These are phyloP conservation scores for Paecilomyces formosus DNA, from an alignment of 2,329 filamentous ascomycete species.

Conservation along the genomic window DNA sequence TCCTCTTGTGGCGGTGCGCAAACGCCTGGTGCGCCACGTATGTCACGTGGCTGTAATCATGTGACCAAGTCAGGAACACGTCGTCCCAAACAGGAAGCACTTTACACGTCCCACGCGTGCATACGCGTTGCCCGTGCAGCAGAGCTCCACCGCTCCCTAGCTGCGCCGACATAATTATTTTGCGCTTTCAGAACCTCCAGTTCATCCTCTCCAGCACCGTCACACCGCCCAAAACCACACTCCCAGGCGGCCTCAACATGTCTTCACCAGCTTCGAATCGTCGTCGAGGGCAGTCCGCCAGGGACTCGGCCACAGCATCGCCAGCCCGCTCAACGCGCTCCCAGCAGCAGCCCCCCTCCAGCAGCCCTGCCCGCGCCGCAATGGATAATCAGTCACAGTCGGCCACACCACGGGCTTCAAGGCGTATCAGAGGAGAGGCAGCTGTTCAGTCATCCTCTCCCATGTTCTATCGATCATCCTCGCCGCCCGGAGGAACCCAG, in stretches of 20 bases:
- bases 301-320: conserved; percentile 32
- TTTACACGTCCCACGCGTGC: conserved; percentile 14
- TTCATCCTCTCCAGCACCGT: background rate
- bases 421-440: conserved; percentile 31
- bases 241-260: conserved; percentile 17
- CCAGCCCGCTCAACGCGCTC: conserved; percentile 25
- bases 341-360: conserved; percentile 22
- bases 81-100: conserved; percentile 12
- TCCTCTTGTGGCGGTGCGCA: background rate
- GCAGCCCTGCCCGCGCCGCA: conserved; percentile 22
- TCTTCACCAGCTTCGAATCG: conserved; percentile 36
- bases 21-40: background rate
- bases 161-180: background rate
- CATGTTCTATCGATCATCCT: conserved; percentile 65
- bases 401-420: conserved; percentile 40
- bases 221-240: background rate
- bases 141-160: background rate
- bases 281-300: conserved; percentile 33
- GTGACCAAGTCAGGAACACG: background rate
- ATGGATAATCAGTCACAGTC: conserved; percentile 18
- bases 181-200: background rate
- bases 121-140: conserved; percentile 6
- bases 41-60: background rate
- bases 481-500: conserved; percentile 19
- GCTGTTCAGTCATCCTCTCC: conserved; percentile 64